Evolutionary conservation across 495 filamentous ascomycete genomes (phyloP).

Genomic region (Hypoxylon subgilvum): DNA sequence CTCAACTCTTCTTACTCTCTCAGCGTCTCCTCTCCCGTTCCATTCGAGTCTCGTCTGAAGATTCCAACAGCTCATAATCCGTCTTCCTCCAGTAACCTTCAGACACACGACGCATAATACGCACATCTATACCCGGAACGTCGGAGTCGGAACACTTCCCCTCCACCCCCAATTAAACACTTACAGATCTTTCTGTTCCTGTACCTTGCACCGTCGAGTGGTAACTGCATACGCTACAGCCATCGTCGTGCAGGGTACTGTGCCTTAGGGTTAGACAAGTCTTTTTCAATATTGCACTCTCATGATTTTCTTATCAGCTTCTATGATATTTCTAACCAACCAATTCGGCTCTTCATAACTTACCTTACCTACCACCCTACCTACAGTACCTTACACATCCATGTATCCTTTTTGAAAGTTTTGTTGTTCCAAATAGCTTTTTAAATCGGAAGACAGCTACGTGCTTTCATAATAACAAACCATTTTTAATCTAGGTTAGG

Average conservation of each 20-base stretch:
- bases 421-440: too few relatives aligned
- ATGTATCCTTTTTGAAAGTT: neutral
- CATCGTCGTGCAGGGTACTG: constrained; percentile 23
- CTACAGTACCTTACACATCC: neutral
- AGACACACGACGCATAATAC: constrained; percentile 32
- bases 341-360: neutral
- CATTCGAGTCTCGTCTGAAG: constrained; percentile 12
- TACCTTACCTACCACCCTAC: neutral
- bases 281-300: constrained; percentile 3
- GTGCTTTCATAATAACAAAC: constrained; percentile 36
- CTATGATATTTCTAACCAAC: neutral
- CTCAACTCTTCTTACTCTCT: constrained; percentile 3
- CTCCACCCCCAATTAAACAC: constrained; percentile 17
- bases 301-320: constrained; percentile 1
- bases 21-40: neutral
- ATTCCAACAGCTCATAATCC: constrained; percentile 29
- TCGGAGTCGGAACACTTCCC: constrained; percentile 22
- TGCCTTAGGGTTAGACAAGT: constrained; percentile 34
- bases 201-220: constrained; percentile 32
- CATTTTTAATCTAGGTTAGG: constrained; percentile 17
- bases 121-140: constrained; percentile 9
- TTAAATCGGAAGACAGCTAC: constrained; percentile 16
- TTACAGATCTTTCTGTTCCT: constrained; percentile 24
- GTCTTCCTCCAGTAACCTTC: constrained; percentile 32
- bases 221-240: constrained; percentile 19